A percentile compares a stretch with the other conserved stretches of the same genome.
phyloP scores from a whole-genome alignment of 1,284 basidiomycete species.

The Trametes polyzona region DNA sequence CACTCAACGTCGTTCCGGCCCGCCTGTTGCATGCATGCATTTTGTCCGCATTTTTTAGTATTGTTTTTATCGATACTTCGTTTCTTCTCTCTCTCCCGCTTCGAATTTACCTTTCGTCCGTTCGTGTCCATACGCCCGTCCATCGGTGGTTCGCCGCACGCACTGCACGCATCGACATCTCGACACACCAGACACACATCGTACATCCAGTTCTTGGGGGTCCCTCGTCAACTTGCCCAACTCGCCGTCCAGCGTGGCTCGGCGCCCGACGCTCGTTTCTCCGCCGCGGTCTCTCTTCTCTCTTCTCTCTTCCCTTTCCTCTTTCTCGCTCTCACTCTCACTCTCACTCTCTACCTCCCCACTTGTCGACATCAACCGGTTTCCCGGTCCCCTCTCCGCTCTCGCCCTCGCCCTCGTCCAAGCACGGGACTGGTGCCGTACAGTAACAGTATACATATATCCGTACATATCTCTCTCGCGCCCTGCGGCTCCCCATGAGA shows the following conservation, averaged over 20 bases:
- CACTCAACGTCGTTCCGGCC: no score
- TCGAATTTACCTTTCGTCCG: not conserved
- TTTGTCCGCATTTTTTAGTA: not conserved
- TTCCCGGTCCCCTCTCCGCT: no score
- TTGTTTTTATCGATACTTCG: not conserved
- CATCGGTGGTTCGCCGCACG: not conserved
- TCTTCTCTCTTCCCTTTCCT: not conserved
- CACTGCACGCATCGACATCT: no score
- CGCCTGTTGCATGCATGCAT: not conserved
- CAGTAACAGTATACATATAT: no score
- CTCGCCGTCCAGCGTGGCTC: conserved; percentile 28
- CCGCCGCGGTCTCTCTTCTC: not conserved
- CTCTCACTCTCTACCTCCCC: not conserved
- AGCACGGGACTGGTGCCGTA: no score
- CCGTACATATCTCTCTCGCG: no score
- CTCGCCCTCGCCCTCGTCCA: no score
- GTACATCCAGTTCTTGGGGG: no score
- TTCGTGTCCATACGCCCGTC: not conserved
- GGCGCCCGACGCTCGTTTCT: conserved; percentile 20
- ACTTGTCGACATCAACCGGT: no score
- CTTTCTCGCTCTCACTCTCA: not conserved
- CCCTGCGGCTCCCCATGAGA: no score
- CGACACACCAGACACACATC: no score
- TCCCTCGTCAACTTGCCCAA: conserved; percentile 15
- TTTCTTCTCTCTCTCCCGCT: not conserved